Percentiles rank a stretch among this genome's conserved stretches.
phyloP scores from a whole-genome alignment of 345 rosid genomes.

The Draba incana region DNA sequence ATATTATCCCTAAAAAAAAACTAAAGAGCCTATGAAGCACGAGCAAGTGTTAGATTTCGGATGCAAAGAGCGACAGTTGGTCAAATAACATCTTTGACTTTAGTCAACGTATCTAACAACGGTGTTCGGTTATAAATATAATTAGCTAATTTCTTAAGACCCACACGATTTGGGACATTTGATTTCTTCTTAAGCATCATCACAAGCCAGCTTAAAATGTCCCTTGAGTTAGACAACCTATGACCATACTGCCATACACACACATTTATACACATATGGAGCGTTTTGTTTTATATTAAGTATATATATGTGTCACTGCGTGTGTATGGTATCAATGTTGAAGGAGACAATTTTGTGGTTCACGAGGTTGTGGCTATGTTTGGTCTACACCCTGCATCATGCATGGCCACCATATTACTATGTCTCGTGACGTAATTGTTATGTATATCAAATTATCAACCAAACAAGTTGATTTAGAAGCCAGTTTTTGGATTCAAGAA shows the following conservation, averaged over 20 bases:
- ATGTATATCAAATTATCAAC: background rate
- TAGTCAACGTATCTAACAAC: constrained; percentile 26
- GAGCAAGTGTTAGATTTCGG: background rate
- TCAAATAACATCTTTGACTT: constrained; percentile 41
- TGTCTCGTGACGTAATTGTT: constrained; percentile 22
- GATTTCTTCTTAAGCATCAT: constrained; percentile 31
- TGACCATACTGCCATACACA: constrained; percentile 22
- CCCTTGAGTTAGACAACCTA: constrained; percentile 31
- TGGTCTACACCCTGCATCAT: constrained; percentile 34
- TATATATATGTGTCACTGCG: constrained; percentile 1
- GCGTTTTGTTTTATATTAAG: background rate
- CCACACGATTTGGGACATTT: constrained; percentile 32
- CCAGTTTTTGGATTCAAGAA: background rate
- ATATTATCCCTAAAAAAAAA: too few relatives aligned
- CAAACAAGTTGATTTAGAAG: background rate
- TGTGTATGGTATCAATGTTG: constrained; percentile 26
- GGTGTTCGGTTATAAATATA: constrained; percentile 26
- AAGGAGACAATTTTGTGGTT: constrained; percentile 40
- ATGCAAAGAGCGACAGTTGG: constrained; percentile 31
- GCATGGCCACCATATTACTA: constrained; percentile 30
- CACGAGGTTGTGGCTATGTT: constrained; percentile 36
- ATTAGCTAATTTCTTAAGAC: background rate
- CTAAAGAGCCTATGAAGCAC: background rate
- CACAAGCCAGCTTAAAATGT: constrained; percentile 24
- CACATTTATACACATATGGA: background rate